Evolutionary conservation across 2,329 filamentous ascomycete species (phyloP), one percentile per base, ranked within the genome.

Genomic region (Davidsoniella virescens): DNA sequence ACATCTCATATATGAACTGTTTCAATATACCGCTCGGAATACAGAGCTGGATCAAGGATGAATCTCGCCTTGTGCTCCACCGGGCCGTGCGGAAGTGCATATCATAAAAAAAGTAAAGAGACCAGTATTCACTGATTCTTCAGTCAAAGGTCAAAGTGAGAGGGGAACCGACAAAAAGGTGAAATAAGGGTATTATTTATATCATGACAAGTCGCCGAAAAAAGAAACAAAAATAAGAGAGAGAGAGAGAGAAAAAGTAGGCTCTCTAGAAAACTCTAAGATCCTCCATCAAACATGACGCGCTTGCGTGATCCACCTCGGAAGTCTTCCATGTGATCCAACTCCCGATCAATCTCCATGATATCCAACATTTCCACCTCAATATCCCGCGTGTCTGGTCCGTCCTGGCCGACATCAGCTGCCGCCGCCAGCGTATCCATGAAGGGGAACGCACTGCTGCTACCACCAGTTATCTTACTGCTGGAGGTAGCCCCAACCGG

Each of bases 41-140:
- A 82, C 78, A 81, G 75, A 80, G 76, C 72, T 70, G 67, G 62
- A 60, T 54, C 49, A 82, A 82, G 78, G 78, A 82, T 76, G 67
- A 68, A 63, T 78, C 78, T 81, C 76, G 75, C 78, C 78, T 82
- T 82, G 77, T 75, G 76, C 78, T 82, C 77, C 78, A 82, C 78
- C 78, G 76, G 72, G 76, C 76, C 76, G 75, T 78, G 78, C 78
- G 78, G 75, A 75, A 51, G 47, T 9, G 20, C 33, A 10, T 20
- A 43, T 43, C 18, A 23, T 48, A 26, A 48, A 42, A n/a, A 47
- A 44, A 42, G 12, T n/a, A 41, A 38, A 43, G 40, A 25, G 36
- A 42, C 45, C 29, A 46, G 63, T 62, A 65, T 53, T 33, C 29
- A 12, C 29, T 12, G 10, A 4, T 33, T 33, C 29, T 12, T 6